These are phyloP conservation scores for Annulohypoxylon stygium DNA, from an alignment of 495 filamentous ascomycete genomes.

Conservation along the genomic window DNA sequence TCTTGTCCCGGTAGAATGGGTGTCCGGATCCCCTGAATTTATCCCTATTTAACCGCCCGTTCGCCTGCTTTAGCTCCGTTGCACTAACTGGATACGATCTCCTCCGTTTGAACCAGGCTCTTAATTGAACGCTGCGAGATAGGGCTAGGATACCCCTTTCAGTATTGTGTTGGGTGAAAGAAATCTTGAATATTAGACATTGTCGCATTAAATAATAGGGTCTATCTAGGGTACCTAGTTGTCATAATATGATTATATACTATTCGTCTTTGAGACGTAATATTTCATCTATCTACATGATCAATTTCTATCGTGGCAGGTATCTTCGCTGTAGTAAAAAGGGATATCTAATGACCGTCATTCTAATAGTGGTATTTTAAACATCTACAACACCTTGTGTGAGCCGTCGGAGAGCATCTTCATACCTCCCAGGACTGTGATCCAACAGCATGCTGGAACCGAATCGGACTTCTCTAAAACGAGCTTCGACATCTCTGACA, in stretches of 20 bases:
- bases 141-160: too few species aligned
- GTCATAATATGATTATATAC: background rate
- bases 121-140: background rate
- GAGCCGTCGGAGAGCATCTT: constrained; percentile 63
- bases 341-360: background rate
- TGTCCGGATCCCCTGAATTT: constrained; percentile 51
- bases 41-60: constrained; percentile 63
- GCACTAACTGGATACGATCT: constrained; percentile 25
- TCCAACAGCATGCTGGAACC: constrained; percentile 79
- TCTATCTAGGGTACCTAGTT: background rate
- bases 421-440: constrained; percentile 82
- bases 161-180: background rate
- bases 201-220: background rate
- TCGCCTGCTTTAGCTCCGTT: constrained; percentile 29
- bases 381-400: constrained; percentile 50
- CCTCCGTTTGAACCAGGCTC: background rate
- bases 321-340: constrained; percentile 14
- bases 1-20: constrained; percentile 48
- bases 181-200: background rate
- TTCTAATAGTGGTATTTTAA: constrained; percentile 9
- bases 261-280: constrained; percentile 5
- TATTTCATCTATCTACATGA: background rate
- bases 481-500: constrained; percentile 72
- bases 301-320: background rate
- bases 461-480: constrained; percentile 79